Base-by-base conservation (phyloP, 768 basidiomycete genomes). In the Albatrellus ellisii region DNA sequence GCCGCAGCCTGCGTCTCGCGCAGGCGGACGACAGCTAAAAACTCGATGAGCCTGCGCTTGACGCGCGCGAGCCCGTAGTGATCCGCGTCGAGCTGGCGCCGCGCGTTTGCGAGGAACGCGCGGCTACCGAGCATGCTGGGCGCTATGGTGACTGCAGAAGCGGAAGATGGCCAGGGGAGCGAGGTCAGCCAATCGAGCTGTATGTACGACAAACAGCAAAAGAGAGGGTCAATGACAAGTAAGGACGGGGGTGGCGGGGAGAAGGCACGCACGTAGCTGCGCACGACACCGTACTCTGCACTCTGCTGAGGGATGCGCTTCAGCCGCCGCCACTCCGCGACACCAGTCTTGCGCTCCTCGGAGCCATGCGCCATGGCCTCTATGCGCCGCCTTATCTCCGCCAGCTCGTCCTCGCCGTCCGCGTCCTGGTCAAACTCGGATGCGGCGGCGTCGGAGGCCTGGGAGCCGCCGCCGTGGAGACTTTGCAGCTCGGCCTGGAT, bases 1-100 rank as follows among this genome's bases (percentile, higher is more conserved):
- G 48, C 38, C 24, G 41, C 18, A 18, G 47, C 29, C 20, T 51
- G 49, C 25, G 46, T 46, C 15, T 56, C 55, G 4, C 51, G 54
- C 38, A 77, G 61, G 46, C 87, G 65, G 26, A 92, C 79, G 9
- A 95, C 83, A 0, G 88, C 90, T 29, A 97, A 72, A 57, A 89
- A 95, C 54, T 95, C 92, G 35, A 94, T 83, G 2, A 94, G 60
- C 8, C 91, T 70, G 48, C 85, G 79, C 69, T 95, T 97, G 57
- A 97, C 81, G 57, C 85, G 87, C 44, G 91, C 87, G 14, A 97
- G 66, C 1, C 92, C 92, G 52, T 79, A 94, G 58, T 97, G 91
- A 46, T 94, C 91, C 10, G 76, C 69, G 51, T 97, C 90, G 7
- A 97, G 74, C 55, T 86, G 88, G 17, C 65, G 65, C 18, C 84